Percentiles rank a stretch among this genome's conserved stretches.
These are phyloP conservation scores for Oryza longistaminata DNA, from an alignment of 176 grass and related monocot genomes.

Conservation along the genomic window DNA sequence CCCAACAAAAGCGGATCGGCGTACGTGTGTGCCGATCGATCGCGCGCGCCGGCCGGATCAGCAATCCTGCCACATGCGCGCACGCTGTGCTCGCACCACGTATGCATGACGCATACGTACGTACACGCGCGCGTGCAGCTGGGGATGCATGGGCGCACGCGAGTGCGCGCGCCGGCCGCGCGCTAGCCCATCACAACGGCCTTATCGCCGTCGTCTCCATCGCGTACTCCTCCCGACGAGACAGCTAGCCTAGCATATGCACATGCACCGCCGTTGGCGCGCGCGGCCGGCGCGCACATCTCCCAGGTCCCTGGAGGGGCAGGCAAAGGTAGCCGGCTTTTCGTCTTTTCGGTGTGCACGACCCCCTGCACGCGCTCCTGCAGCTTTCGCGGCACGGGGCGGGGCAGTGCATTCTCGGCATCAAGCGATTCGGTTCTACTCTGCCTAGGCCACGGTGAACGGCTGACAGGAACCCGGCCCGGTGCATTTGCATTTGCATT, in stretches of 20 bases:
- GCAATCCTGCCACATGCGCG: constrained; percentile 32
- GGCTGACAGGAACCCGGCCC: neutral
- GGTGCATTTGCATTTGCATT: neutral
- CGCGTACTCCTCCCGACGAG: too few species aligned
- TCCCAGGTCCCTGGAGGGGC: constrained; percentile 50
- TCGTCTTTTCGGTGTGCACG: neutral
- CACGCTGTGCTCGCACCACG: neutral
- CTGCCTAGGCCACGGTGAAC: neutral
- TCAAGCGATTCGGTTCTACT: neutral
- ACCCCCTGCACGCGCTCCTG: neutral
- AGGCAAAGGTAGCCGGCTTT: neutral
- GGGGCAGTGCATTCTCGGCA: neutral
- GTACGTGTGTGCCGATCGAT: neutral
- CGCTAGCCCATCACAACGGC: neutral
- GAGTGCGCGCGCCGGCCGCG: neutral
- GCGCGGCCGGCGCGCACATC: neutral
- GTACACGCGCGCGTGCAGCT: too few species aligned
- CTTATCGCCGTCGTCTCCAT: neutral
- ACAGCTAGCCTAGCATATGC: too few species aligned
- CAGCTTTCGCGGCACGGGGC: neutral
- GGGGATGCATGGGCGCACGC: neutral
- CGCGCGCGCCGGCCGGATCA: neutral
- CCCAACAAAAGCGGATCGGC: neutral
- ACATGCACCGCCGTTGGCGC: neutral
- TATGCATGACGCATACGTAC: too few species aligned